Evolutionary conservation across 305 asterid species (phyloP), one percentile per base, ranked within the genome.

Genomic region (Fraxinus velutina): DNA sequence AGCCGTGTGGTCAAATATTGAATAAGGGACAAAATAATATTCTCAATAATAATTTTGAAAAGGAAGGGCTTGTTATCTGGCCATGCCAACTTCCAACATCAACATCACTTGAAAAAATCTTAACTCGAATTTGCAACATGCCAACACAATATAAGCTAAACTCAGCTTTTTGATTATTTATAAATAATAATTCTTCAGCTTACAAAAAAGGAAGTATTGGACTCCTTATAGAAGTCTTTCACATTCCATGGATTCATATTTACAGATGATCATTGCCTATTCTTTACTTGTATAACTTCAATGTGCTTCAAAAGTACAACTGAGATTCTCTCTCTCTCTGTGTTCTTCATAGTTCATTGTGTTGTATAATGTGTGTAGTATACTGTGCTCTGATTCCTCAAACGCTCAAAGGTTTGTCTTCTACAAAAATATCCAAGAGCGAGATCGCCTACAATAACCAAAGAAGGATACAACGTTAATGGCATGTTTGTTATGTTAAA

Each of bases 361-460:
- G 12, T 27, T 10, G 19, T 30, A 39, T 75, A 60, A 21, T 19
- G 17, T 34, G 74, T 10, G 7, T 24, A 2, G 6, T 32, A 7
- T 30, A 50, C 21, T 4, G 32, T 60, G 6, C 10, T 44, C 66
- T 33, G 15, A 27, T 5, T 17, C 52, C 17, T 27, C 44, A 32
- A 27, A 81, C 0, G 5, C 60, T 80, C 87, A 79, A 89, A 44
- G 87, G 36, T 68, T 82, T 80, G 83, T 64, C 84, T 21, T 88
- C 97, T 2, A 82, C 92, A 83, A 95, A 95, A 84, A 92, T 91
- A 88, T 95, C 98, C 90, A 95, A 83, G 34, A 95, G 98, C 42
- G 97, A 91, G 0, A 95, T 90, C 9, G 92, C 95, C 98, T 94
- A 92, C 85, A 79, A 85, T n/a, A 21, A 80, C 76, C 83, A 76